These are phyloP conservation scores for Gracilariopsis chorda DNA, from an alignment of 23 red algal species.

Conservation along the genomic window DNA sequence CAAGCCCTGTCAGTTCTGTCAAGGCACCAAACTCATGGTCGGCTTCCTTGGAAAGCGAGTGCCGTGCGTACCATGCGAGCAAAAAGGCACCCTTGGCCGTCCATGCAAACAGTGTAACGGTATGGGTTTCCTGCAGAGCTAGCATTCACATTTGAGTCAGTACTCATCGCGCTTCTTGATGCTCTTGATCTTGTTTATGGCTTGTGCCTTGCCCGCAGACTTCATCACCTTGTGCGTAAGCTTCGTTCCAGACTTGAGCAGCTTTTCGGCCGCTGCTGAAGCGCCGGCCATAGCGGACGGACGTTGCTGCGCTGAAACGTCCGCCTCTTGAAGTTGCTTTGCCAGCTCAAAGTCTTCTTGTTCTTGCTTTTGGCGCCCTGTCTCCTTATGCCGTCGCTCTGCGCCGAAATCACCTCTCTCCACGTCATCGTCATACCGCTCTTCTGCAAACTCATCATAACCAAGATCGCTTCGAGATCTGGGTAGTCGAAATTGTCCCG, in stretches of 20 bases:
- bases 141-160: neutral
- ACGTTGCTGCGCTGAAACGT: neutral
- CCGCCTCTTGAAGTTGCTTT: conserved; percentile 15
- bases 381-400: neutral
- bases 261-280: conserved; percentile 13
- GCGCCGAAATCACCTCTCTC: conserved; percentile 1
- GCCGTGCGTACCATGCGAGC: conserved; percentile 50
- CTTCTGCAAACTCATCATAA: neutral
- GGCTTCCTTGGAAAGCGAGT: conserved; percentile 63
- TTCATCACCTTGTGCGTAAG: conserved; percentile 29
- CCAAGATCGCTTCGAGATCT: conserved; percentile 23
- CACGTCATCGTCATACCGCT: neutral
- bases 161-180: neutral
- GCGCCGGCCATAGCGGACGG: neutral
- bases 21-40: conserved; percentile 54
- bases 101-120: conserved; percentile 41
- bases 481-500: conserved; percentile 5
- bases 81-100: conserved; percentile 45
- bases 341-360: conserved; percentile 29
- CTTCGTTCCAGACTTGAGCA: conserved; percentile 6
- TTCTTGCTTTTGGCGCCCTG: conserved; percentile 11
- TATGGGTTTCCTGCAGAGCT: conserved; percentile 23
- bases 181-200: conserved; percentile 27
- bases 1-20: conserved; percentile 60
- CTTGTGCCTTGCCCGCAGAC: neutral